Evolutionary conservation across 2,329 filamentous ascomycete species (phyloP), one percentile per base, ranked within the genome.

Genomic region (Scytalidium sp.): DNA sequence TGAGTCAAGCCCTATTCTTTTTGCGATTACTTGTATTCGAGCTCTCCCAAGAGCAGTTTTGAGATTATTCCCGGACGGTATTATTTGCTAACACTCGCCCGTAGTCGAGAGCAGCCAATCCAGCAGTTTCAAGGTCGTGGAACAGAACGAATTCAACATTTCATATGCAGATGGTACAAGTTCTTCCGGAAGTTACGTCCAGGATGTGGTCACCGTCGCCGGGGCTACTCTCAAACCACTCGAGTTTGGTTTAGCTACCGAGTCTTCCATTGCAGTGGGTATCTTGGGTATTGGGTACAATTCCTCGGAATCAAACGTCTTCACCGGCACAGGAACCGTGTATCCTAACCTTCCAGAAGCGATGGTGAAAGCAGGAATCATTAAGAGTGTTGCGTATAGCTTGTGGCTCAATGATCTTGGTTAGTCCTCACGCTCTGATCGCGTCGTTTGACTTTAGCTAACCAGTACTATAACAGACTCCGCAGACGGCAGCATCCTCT

Each of bases 231-330:
- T 83, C 56, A 62, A 70, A 46, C 60, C 69, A 19, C 69, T 82
- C 54, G 74, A 82, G 64, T 74, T 79, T 19, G 80, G 79, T 17
- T 67, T 79, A 15, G 80, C 76, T 9, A 63, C 62, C 45, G 56
- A 67, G 21, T 73, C 74, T 1, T 70, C 70, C n/a, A 71, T 75
- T 13, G 69, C 71, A 42, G 75, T 73, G 1, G 80, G 80, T 27
- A 72, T 83, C 46, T 68, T 83, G 60, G 80, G 80, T 29, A 63
- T 84, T 20, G 79, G 79, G 42, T 80, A 78, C 60, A 49, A 55
- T 19, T 51, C 46, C 15, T 50, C 50, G 9, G 67, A 70, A 50
- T 59, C 67, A 21, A 76, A 72, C 53, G 76, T 75, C 50, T 71
- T 74, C 11, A 59, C 77, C 11, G 27, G 41, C 1, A 60, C 52